Base-by-base conservation (phyloP, 2,329 filamentous ascomycete genomes). In the Phyllosticta citriasiana region DNA sequence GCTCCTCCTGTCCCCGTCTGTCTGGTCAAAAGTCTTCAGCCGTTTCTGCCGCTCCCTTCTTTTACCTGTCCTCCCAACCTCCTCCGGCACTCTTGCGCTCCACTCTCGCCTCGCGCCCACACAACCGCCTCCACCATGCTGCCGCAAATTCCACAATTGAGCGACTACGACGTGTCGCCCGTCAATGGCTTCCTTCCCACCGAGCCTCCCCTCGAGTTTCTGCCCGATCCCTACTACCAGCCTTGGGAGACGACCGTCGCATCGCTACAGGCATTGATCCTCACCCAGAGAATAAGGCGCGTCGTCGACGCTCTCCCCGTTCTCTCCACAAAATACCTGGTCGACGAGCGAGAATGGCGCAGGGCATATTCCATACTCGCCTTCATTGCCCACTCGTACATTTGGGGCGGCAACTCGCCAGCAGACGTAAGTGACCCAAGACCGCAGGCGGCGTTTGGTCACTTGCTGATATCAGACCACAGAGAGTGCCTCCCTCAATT, bases 171-270 rank as follows among this genome's bases (percentile, higher is more conserved):
- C 57, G 60, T 62, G 53, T 62, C 56, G 26, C 56, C 83, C 64
- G 80, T 85, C 62, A 85, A 91, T 76, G 94, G 94, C 69, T 99
- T 99, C 77, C 84, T 99, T 59, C 91, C 94, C 1, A 80, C 88
- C 64, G 85, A 90, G 65, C 77, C 88, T 40, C 94, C 94, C 52
- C 80, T 97, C 65, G 86, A 89, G 64, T 79, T 84, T 60, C 84
- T 99, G 14, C 88, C 91, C 9, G 89, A 97, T 70, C 84, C 88
- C 2, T 97, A 97, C 79, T 99, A 97, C 76, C 87, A 89, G 74
- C 90, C 91, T 71, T 99, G 94, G 94, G 94, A 99, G 77, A 84
- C 88, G 54, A 82, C 97, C 57, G 84, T 88, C 35, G 83, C 86
- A 66, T 97, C 96, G 70, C 81, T 99, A 30, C 94, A 97, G 76